Evolutionary conservation across 345 rosid species (phyloP).

Genomic region (Citrus reticulata): DNA sequence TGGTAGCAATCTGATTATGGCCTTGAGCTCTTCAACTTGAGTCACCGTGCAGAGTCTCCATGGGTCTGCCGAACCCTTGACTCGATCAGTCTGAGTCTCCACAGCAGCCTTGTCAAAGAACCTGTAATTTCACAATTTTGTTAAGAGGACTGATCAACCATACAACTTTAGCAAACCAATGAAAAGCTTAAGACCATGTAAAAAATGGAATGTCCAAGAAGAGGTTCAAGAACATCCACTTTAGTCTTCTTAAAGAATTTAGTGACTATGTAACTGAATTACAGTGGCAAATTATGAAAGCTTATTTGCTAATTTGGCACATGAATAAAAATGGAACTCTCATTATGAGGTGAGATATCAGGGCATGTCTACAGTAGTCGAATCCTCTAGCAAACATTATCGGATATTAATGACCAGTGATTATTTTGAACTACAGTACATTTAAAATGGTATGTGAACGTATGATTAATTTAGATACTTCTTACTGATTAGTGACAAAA

Average conservation of each 20-base stretch:
- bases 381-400: not conserved
- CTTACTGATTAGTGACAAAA: not conserved
- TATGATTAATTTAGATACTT: not conserved
- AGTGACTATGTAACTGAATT: not conserved
- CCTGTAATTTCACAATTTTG: constrained; percentile 27
- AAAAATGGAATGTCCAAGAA: not conserved
- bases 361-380: not conserved
- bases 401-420: not conserved
- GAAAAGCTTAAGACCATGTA: not conserved
- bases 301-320: not conserved
- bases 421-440: not conserved
- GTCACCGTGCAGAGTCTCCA: constrained; percentile 93
- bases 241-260: not conserved
- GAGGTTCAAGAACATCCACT: not conserved
- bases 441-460: not conserved
- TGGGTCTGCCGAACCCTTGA: constrained; percentile 43
- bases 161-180: not conserved
- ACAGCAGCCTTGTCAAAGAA: constrained; percentile 96
- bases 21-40: constrained; percentile 89
- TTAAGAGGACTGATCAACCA: not conserved
- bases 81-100: constrained; percentile 43
- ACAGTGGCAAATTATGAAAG: not conserved
- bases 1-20: constrained; percentile 71
- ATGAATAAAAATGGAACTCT: not conserved
- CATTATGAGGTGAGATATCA: not conserved